phyloP scores from a whole-genome alignment of 75 land plant genomes.

The Picea sitchensis region DNA sequence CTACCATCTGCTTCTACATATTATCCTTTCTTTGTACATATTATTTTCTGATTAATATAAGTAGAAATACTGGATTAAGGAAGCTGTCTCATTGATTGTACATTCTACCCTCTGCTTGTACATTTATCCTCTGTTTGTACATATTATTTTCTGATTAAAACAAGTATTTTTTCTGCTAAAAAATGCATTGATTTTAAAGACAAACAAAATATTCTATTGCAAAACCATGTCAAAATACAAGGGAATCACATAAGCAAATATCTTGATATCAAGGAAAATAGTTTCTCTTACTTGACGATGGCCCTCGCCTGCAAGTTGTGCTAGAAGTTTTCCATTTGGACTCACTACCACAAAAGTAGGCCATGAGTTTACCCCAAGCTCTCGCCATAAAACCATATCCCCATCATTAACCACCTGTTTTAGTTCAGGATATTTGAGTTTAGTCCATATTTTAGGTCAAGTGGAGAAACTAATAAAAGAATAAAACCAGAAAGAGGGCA shows the following conservation, averaged over 20 bases:
- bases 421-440: not conserved
- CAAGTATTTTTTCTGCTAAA: no score
- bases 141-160: no score
- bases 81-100: no score
- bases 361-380: conserved; percentile 94
- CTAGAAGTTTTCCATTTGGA: conserved; percentile 77
- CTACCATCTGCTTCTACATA: no score
- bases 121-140: no score
- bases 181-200: not conserved
- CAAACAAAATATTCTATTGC: not conserved
- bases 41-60: no score
- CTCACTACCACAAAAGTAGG: conserved; percentile 94
- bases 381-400: conserved; percentile 90
- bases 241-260: conserved; percentile 5
- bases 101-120: no score
- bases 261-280: not conserved
- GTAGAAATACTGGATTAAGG: no score
- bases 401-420: conserved; percentile 96
- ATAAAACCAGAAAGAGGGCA: not conserved
- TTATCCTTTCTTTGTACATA: no score
- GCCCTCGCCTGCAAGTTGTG: conserved; percentile 92
- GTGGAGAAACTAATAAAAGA: not conserved
- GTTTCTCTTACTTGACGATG: conserved; percentile 67
- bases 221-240: conserved; percentile 3
- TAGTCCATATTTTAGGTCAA: not conserved